Percentiles rank a stretch among this genome's conserved stretches.
These are phyloP conservation scores for Penicillium sp. DNA, from an alignment of 2,329 filamentous ascomycete species.

Conservation along the genomic window DNA sequence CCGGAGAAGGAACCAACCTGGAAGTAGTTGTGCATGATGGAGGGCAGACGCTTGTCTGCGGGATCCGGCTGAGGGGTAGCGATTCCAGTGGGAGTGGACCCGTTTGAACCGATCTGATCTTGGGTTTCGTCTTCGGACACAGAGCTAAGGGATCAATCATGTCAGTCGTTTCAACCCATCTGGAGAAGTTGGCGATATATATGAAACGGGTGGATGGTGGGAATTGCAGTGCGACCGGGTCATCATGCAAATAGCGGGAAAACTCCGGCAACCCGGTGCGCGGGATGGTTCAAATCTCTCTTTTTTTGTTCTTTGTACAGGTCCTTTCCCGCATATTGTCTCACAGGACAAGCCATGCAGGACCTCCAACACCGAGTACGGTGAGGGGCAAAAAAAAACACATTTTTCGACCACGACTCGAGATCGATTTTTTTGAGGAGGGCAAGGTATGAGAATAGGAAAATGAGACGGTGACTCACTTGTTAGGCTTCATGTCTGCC, in stretches of 20 bases:
- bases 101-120: slow-evolving; percentile 63
- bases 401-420: background rate
- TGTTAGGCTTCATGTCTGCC: slow-evolving; percentile 60
- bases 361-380: background rate
- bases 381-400: background rate
- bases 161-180: slow-evolving; percentile 27
- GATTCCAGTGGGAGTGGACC: slow-evolving; percentile 85
- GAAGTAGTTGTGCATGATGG: slow-evolving; percentile 95
- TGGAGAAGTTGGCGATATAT: background rate
- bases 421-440: no score
- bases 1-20: slow-evolving; percentile 94
- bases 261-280: background rate
- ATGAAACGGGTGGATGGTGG: background rate
- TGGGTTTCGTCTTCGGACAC: slow-evolving; percentile 43
- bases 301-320: background rate
- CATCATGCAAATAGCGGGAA: background rate
- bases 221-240: slow-evolving; percentile 3
- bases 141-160: slow-evolving; percentile 23
- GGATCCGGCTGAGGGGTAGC: slow-evolving; percentile 92
- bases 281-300: background rate
- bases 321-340: background rate
- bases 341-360: background rate
- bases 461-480: slow-evolving; percentile 47
- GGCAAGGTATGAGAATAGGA: no score
- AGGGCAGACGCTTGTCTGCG: slow-evolving; percentile 90